Evolutionary conservation across 2,329 filamentous ascomycete species (phyloP).

Genomic region (Cercospora sp.): DNA sequence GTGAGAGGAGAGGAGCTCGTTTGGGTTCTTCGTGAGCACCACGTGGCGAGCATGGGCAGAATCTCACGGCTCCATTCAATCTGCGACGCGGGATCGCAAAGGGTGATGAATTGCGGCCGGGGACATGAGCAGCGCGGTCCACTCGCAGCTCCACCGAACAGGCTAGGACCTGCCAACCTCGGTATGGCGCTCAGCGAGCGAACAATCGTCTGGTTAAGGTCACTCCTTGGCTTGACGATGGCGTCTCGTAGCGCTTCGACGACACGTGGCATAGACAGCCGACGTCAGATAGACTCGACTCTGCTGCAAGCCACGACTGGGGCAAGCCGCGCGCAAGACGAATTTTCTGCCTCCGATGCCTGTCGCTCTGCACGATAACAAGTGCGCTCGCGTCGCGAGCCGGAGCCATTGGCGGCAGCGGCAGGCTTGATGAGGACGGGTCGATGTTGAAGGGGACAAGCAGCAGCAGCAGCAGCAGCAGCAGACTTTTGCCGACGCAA

Average conservation of each 20-base stretch:
- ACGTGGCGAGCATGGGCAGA: slow-evolving; percentile 20
- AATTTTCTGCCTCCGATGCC: background rate
- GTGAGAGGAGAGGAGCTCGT: background rate
- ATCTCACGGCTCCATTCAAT: slow-evolving; percentile 19
- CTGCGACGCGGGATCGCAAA: slow-evolving; percentile 17
- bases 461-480: background rate
- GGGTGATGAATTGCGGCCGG: background rate
- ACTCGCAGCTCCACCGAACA: slow-evolving; percentile 5
- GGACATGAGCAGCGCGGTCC: slow-evolving; percentile 6
- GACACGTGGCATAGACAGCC: slow-evolving; percentile 22
- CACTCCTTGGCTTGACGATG: slow-evolving; percentile 12
- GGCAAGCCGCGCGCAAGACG: background rate
- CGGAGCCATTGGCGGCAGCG: background rate
- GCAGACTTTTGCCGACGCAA: background rate
- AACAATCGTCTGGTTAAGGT: slow-evolving; percentile 2
- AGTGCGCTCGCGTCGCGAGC: background rate
- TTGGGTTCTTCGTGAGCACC: slow-evolving; percentile 4
- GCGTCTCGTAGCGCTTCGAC: background rate
- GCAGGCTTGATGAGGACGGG: background rate
- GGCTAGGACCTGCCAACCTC: slow-evolving; percentile 14
- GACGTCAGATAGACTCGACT: slow-evolving; percentile 4
- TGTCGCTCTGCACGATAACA: background rate
- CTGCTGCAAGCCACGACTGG: slow-evolving; percentile 10
- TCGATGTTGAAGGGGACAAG: background rate
- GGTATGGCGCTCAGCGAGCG: slow-evolving; percentile 8